phyloP scores from a whole-genome alignment of 2,329 filamentous ascomycete genomes.

The Cordyceps tenuipes region DNA sequence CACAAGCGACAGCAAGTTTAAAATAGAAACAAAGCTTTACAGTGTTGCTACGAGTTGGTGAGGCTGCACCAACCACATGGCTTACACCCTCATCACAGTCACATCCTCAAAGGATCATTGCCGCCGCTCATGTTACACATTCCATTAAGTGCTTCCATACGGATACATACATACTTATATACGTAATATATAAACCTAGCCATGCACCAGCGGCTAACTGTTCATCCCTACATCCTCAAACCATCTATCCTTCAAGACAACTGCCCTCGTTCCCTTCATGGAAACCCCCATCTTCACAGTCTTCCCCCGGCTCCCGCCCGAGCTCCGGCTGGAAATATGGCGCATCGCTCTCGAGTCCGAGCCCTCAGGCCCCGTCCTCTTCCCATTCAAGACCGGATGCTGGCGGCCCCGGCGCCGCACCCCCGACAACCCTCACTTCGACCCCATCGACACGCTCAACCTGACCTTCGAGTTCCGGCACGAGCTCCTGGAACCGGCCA shows the following conservation, averaged over 20 bases:
- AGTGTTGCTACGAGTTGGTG: too few species aligned
- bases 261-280: not conserved
- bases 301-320: not conserved
- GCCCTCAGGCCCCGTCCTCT: not conserved
- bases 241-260: not conserved
- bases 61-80: too few species aligned
- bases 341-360: not conserved
- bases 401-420: not conserved
- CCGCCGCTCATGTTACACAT: too few species aligned
- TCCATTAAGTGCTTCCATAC: too few species aligned
- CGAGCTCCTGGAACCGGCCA: not conserved
- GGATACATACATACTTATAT: too few species aligned
- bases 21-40: too few species aligned
- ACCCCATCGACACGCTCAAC: not conserved
- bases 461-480: not conserved
- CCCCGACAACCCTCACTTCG: not conserved
- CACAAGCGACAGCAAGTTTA: too few species aligned
- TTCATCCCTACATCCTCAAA: too few species aligned
- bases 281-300: not conserved
- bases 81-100: too few species aligned
- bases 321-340: not conserved
- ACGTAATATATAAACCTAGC: too few species aligned
- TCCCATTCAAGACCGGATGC: not conserved
- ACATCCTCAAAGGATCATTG: too few species aligned
- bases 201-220: too few species aligned